These are phyloP conservation scores for Fomitopsis pulvina DNA, from an alignment of 768 basidiomycete genomes.

Conservation along the genomic window DNA sequence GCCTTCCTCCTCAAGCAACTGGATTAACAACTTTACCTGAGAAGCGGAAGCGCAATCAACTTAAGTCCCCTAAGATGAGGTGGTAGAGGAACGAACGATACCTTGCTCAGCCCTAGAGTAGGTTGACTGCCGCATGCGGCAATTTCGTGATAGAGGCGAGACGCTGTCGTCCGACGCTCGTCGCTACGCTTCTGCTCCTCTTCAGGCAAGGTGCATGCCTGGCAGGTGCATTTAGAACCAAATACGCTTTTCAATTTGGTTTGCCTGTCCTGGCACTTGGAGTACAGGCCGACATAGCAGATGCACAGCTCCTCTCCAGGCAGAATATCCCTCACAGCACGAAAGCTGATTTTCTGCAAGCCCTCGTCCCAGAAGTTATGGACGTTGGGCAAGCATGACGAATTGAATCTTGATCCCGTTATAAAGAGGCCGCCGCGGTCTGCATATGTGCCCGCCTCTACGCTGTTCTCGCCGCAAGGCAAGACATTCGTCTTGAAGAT, in stretches of 20 bases:
- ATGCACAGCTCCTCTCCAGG: constrained; percentile 26
- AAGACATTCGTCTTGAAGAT: constrained; percentile 22
- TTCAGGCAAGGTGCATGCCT: constrained; percentile 15
- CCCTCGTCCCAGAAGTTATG: constrained; percentile 19
- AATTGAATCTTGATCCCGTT: constrained; percentile 20
- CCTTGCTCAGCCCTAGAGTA: constrained; percentile 17
- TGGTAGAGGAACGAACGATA: background rate
- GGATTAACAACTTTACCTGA: constrained; percentile 17
- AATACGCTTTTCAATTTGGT: constrained; percentile 13
- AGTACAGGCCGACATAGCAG: constrained; percentile 18
- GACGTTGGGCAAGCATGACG: constrained; percentile 22
- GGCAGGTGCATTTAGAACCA: constrained; percentile 20
- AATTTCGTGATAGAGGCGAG: constrained; percentile 19
- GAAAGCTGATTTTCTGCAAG: constrained; percentile 16
- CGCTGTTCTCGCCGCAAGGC: constrained; percentile 13
- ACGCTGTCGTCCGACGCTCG: constrained; percentile 13
- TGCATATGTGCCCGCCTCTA: background rate
- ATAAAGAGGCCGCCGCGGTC: constrained; percentile 15
- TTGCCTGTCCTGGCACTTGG: constrained; percentile 11
- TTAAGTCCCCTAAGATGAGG: background rate
- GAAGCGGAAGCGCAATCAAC: too few species aligned
- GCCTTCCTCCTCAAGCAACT: constrained; percentile 16
- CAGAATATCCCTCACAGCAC: constrained; percentile 19
- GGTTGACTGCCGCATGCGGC: constrained; percentile 17
- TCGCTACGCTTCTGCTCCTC: constrained; percentile 18